Evolutionary conservation across 768 basidiomycete species (phyloP), one percentile per base, ranked within the genome.

Genomic region (Tricholoma flavovirens): DNA sequence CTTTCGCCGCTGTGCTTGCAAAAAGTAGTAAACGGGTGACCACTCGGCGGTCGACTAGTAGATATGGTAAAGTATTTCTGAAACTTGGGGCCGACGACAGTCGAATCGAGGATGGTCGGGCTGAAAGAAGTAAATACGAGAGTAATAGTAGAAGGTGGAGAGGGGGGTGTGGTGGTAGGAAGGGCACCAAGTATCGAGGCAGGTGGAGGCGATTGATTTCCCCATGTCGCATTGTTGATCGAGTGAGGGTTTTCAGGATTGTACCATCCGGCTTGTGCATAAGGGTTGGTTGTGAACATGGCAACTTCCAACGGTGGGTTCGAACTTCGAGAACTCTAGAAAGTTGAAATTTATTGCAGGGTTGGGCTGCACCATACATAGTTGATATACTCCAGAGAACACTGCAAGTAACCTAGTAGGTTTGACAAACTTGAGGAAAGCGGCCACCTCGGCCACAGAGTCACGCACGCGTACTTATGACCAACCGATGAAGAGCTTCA

Each of bases 31-130:
- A 66, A 67, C 1, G 66, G 69, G 19, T 71, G 68, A 3, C 62
- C 64, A 1, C 63, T 62, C 19, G 36, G 15, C 6, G 49, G 52
- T 38, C 40, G 32, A 45, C 17, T 53, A 24, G 67, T 68, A n/a
- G 68, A 53, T 43, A 76, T 71, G 14, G 75, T 76, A 62, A 79
- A 79, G 12, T 67, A 71, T 29, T 72, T 68, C 57, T 71, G 69
- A 19, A 69, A 66, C 36, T 72, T 70, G 0, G 80, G 73, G 0
- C 80, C 80, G 42, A 75, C 55, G 36, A 82, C 72, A 14, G 60
- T 67, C 57, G 73, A 78, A 62, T 79, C 72, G 19, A 78, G 64
- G 14, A 81, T 66, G 22, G 73, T 73, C 4, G 72, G 70, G 52
- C 69, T 75, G 58, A 75, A 66, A 24, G 74, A 65, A n/a, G 70